Conservation (phyloP, 2,329 filamentous ascomycete genomes). For the Colletotrichum sansevieriae region DNA sequence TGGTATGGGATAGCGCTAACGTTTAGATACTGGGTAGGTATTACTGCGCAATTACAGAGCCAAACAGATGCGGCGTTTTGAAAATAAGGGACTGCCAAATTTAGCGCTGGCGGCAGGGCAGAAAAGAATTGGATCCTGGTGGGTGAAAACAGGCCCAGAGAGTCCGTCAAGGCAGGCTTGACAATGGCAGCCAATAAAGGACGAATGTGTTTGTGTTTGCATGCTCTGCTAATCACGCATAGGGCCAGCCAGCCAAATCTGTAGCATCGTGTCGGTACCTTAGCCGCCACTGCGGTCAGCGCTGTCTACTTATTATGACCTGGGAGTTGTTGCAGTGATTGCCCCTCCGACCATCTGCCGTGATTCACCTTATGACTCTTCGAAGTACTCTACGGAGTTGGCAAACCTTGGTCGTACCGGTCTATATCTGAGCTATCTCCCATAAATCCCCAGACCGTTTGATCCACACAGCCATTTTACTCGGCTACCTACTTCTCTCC, state of each 20-base stretch:
- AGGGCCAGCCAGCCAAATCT: background rate
- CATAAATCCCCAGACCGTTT: background rate
- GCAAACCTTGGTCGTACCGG: conserved; percentile 6
- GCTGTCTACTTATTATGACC: conserved; percentile 1
- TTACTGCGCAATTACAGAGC: background rate
- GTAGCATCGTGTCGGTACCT: background rate
- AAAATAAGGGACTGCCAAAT: conserved; percentile 14
- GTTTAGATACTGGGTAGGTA: too few relatives aligned
- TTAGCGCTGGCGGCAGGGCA: conserved; percentile 8
- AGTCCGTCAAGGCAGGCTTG: background rate
- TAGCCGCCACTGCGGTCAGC: conserved; percentile 3
- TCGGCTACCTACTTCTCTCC: background rate
- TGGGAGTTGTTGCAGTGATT: conserved; percentile 15
- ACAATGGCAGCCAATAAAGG: conserved; percentile 24
- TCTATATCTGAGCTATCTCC: conserved; percentile 1
- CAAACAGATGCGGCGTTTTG: background rate
- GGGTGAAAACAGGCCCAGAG: conserved; percentile 30
- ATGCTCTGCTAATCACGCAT: conserved; percentile 6
- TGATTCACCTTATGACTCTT: conserved; percentile 26
- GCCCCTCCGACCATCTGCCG: conserved; percentile 19
- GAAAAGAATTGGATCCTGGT: conserved; percentile 6
- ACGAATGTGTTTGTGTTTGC: conserved; percentile 25
- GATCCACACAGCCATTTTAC: background rate
- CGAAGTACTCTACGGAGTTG: background rate
- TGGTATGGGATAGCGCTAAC: too few relatives aligned